A percentile compares a stretch with the other conserved stretches of the same genome.
These are phyloP conservation scores for Acanthamoeba polyphaga DNA, from an alignment of 208 protist species.

Conservation along the genomic window DNA sequence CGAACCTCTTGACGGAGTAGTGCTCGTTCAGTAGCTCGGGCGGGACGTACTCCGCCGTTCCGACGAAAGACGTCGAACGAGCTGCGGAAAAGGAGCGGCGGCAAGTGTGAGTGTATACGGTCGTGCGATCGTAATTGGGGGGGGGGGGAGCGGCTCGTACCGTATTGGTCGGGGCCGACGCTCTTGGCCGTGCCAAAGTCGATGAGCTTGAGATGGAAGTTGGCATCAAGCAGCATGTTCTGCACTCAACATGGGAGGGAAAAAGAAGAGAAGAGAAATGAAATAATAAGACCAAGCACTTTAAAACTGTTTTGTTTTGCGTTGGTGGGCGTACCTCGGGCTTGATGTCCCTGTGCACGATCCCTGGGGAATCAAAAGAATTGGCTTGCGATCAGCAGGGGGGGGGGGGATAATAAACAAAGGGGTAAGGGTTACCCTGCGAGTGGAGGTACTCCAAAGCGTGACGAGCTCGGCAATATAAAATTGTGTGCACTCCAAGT, in stretches of 20 bases:
- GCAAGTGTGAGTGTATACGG: neutral
- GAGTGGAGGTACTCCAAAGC: slow-evolving; percentile 44
- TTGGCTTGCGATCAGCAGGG: too few species aligned
- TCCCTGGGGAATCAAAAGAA: neutral
- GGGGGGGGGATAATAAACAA: too few species aligned
- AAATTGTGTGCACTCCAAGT: neutral
- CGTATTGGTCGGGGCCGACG: neutral
- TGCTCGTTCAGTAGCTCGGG: slow-evolving; percentile 85
- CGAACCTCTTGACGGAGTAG: slow-evolving; percentile 73
- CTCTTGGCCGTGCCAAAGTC: slow-evolving; percentile 71
- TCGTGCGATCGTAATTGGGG: neutral
- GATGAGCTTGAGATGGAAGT: slow-evolving; percentile 41
- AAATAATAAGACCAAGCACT: neutral
- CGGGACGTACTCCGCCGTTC: slow-evolving; percentile 87
- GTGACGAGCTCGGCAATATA: slow-evolving; percentile 42
- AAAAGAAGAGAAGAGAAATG: neutral
- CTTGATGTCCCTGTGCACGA: slow-evolving; percentile 42
- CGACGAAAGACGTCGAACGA: slow-evolving; percentile 82
- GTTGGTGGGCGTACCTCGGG: neutral
- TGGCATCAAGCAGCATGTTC: slow-evolving; percentile 7
- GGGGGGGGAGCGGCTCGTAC: neutral
- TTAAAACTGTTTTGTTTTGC: neutral
- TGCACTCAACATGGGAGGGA: neutral
- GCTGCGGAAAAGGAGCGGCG: neutral
- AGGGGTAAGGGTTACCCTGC: slow-evolving; percentile 3